Conservation (phyloP, 163 green algal species). For the Scenedesmus sp. region DNA sequence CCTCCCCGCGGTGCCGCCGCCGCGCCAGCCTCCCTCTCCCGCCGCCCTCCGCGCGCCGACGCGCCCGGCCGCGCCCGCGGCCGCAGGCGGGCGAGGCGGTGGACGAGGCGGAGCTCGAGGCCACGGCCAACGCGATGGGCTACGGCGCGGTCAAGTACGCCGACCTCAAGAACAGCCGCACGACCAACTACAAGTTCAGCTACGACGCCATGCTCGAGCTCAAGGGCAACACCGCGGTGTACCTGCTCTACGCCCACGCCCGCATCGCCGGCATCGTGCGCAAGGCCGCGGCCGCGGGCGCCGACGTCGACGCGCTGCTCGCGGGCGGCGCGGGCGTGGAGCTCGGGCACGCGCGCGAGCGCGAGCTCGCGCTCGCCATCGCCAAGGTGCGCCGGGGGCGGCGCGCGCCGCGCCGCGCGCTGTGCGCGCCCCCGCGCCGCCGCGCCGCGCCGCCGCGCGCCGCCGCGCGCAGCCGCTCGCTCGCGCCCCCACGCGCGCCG, state of each 20-base stretch:
- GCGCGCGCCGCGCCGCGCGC: too few species aligned
- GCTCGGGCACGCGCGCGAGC: constrained; percentile 75
- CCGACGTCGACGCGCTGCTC: constrained; percentile 68
- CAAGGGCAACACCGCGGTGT: constrained; percentile 52
- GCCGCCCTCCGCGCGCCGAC: background rate
- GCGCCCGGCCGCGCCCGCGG: too few species aligned
- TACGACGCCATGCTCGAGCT: constrained; percentile 95
- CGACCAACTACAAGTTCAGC: constrained; percentile 95
- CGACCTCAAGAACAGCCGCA: constrained; percentile 96
- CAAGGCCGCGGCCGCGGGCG: constrained; percentile 85
- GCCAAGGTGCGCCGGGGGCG: constrained; percentile 23
- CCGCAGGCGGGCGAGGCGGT: constrained; percentile 47
- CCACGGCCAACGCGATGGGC: constrained; percentile 75
- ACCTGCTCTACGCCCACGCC: constrained; percentile 92
- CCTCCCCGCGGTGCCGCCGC: too few species aligned
- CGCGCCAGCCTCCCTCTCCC: background rate
- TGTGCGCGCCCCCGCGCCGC: too few species aligned
- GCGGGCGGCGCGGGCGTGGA: constrained; percentile 50
- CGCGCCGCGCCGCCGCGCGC: too few species aligned
- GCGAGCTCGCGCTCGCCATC: constrained; percentile 70
- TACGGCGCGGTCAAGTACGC: constrained; percentile 99
- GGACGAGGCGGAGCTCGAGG: constrained; percentile 73
- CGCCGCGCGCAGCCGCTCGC: too few species aligned
- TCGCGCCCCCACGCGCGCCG: too few species aligned
- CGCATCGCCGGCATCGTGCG: constrained; percentile 92